Evolutionary conservation across 2,329 filamentous ascomycete genomes (phyloP).

Genomic region (Verticillium isaacii): DNA sequence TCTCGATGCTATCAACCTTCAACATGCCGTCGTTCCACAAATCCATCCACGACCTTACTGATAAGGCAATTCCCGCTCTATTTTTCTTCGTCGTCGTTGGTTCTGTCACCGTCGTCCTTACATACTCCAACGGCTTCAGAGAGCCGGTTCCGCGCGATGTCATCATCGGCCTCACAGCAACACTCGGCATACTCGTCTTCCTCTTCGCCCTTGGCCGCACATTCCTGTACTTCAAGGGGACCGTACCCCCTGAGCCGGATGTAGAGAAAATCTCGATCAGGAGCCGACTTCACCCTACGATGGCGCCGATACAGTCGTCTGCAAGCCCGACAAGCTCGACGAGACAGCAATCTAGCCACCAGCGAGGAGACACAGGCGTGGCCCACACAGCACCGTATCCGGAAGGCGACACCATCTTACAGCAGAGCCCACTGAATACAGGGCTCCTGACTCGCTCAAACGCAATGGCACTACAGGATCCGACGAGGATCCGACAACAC

Average conservation of each 20-base stretch:
- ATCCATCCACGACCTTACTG: conserved; percentile 6
- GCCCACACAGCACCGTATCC: not conserved
- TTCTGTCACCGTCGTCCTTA: conserved; percentile 6
- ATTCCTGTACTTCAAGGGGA: conserved; percentile 5
- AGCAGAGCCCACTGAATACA: not conserved
- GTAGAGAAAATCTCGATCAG: not conserved
- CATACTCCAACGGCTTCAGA: conserved; percentile 5
- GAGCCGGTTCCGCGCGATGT: conserved; percentile 3
- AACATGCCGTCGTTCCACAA: conserved; percentile 4
- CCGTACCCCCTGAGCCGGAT: not conserved
- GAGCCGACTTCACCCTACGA: not conserved
- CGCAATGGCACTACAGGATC: not conserved
- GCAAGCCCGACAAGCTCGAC: not conserved
- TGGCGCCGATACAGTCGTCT: not conserved
- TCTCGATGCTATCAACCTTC: not conserved
- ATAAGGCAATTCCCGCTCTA: conserved; percentile 2
- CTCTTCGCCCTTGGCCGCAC: conserved; percentile 5
- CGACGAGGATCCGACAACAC: not conserved
- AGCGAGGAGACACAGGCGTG: not conserved
- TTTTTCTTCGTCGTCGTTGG: conserved; percentile 5
- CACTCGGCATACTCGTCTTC: conserved; percentile 3
- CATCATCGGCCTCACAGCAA: not conserved
- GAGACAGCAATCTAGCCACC: not conserved
- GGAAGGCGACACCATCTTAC: not conserved
- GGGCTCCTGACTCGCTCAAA: not conserved